phyloP scores from a whole-genome alignment of 306 rosid genomes.

The Trichosanthes cucumerina region DNA sequence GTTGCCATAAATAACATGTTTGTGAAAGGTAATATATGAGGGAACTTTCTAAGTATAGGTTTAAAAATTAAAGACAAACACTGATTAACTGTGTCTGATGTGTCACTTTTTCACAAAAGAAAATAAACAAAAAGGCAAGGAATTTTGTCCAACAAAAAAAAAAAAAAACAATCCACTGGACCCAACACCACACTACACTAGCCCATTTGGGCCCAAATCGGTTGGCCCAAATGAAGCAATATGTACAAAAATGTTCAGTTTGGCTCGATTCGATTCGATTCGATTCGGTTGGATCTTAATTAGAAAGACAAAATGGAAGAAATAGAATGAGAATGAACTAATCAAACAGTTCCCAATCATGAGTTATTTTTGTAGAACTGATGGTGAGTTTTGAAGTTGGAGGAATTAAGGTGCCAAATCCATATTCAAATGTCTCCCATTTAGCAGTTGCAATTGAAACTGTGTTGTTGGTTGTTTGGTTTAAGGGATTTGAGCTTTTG shows the following conservation, averaged over 20 bases:
- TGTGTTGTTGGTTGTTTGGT: conserved; percentile 4
- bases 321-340: background rate
- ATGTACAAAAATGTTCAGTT: background rate
- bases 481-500: conserved; percentile 23
- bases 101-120: background rate
- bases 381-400: conserved; percentile 13
- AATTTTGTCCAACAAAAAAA: too few relatives aligned
- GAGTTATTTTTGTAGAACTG: conserved; percentile 26
- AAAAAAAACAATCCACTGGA: background rate
- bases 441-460: conserved; percentile 23
- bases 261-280: background rate
- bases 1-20: background rate
- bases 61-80: background rate
- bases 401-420: conserved; percentile 29
- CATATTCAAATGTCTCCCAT: conserved; percentile 53
- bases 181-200: background rate
- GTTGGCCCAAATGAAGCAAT: background rate
- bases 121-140: background rate
- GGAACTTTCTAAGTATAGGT: background rate
- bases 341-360: conserved; percentile 37
- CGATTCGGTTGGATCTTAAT: background rate
- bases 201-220: background rate
- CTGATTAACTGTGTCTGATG: conserved; percentile 4
- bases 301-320: background rate
- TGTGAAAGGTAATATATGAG: conserved; percentile 5